phyloP scores from a whole-genome alignment of 2,329 filamentous ascomycete species.

The Fusarium pseudoanthophilum region DNA sequence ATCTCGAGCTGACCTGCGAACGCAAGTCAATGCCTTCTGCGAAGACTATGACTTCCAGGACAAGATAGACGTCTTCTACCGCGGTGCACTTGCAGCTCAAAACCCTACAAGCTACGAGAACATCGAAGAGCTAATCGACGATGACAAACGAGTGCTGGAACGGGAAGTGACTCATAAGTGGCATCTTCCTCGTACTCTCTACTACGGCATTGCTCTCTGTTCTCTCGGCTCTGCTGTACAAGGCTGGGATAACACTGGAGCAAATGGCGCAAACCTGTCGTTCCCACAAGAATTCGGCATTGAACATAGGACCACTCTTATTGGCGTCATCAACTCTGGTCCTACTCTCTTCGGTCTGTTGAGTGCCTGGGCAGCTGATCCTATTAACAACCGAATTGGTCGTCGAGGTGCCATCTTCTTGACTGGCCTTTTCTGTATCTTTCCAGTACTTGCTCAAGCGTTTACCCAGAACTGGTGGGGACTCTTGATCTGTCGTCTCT shows the following conservation, averaged over 20 bases:
- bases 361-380: conserved; percentile 46
- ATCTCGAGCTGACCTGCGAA: conserved; percentile 34
- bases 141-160: conserved; percentile 39
- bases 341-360: conserved; percentile 38
- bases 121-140: conserved; percentile 38
- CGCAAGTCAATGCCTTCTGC: conserved; percentile 43
- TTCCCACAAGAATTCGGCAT: conserved; percentile 53
- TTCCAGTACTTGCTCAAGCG: conserved; percentile 65
- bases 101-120: conserved; percentile 31
- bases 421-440: conserved; percentile 64
- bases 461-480: conserved; percentile 63
- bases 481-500: conserved; percentile 50
- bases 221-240: conserved; percentile 48
- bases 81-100: conserved; percentile 46
- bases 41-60: conserved; percentile 43
- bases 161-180: conserved; percentile 46
- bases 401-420: conserved; percentile 59
- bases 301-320: conserved; percentile 57
- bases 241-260: conserved; percentile 59
- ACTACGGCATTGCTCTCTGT: conserved; percentile 45
- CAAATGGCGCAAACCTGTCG: conserved; percentile 53
- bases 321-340: conserved; percentile 66
- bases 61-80: conserved; percentile 43
- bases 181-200: conserved; percentile 44
- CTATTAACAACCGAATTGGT: conserved; percentile 51